Base-by-base conservation (phyloP, 495 filamentous ascomycete genomes). In the Penicillium roqueforti region DNA sequence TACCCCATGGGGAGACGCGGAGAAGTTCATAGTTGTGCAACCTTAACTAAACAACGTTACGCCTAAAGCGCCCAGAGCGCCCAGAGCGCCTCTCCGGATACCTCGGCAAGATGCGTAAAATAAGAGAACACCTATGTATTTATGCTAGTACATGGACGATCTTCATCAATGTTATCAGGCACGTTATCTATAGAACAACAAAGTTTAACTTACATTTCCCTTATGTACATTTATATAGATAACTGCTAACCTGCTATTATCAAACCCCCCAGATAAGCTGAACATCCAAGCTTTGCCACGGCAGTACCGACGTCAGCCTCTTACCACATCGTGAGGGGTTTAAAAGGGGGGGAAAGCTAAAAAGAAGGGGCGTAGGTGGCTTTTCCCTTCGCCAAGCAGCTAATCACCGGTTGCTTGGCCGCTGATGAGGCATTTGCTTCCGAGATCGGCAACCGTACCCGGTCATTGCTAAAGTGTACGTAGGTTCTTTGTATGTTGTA, bases 1-100 rank as follows among this genome's bases (percentile, higher is more conserved):
- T 45, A 45, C 42, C 42, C 42, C 42, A 45, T 29, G 42, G 42
- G 42, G 42, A 45, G 26, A 44, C 41, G 42, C n/a, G 26, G 25
- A 45, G 42, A 45, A 19, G 26, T 45, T 25, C 1, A 3, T 4
- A 45, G 13, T 43, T 6, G 26, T 16, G 23, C 25, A 45, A 45
- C 42, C 42, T 45, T 45, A 45, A 45, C 40, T 26, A 26, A 45
- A 45, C 16, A 29, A 31, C 26, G n/a, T n/a, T 28, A 16, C 42
- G 41, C 41, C 41, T n/a, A n/a, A n/a, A n/a, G n/a, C n/a, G n/a
- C n/a, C 29, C 6, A 4, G 8, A 10, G 19, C 42, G 42, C 42
- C 26, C 32, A 3, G 19, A 18, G 29, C 41, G n/a, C 41, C 25
- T 28, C 41, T n/a, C 14, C 32, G 32, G 32, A 31, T 1, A 2